These are phyloP conservation scores for Nitzschia sp. DNA, from an alignment of 108 stramenopile species.

Conservation along the genomic window DNA sequence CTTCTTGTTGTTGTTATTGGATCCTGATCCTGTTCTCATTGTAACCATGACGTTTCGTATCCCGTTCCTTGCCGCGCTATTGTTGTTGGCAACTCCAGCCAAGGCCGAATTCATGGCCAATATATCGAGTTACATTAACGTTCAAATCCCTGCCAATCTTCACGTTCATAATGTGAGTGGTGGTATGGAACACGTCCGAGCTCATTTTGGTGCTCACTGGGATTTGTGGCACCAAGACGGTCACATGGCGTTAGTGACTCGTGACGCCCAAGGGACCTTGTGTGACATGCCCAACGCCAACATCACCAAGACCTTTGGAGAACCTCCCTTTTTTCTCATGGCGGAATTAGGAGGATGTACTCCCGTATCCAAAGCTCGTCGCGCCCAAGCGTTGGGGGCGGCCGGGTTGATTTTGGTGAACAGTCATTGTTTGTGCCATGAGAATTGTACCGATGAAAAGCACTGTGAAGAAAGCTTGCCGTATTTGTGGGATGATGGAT, in stretches of 20 bases:
- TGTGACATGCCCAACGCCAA: conserved; percentile 5
- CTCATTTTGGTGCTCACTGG: conserved; percentile 32
- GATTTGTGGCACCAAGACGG: conserved; percentile 15
- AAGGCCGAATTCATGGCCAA: conserved; percentile 24
- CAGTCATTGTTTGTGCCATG: conserved; percentile 72
- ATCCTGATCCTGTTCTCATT: no score
- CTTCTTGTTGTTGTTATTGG: no score
- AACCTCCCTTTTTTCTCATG: conserved; percentile 81
- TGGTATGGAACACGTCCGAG: conserved; percentile 12
- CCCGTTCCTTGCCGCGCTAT: no score
- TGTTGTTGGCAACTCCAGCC: no score
- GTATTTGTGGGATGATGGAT: conserved; percentile 93
- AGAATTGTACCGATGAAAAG: conserved; percentile 12
- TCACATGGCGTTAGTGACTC: conserved; percentile 1
- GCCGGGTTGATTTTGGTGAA: conserved; percentile 92
- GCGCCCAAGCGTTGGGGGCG: conserved; percentile 88
- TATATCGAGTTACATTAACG: conserved; percentile 30
- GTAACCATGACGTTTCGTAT: no score
- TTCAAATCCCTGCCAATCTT: conserved; percentile 19
- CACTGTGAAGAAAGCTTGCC: conserved; percentile 31
- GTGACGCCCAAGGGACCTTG: conserved; percentile 9
- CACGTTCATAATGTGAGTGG: conserved; percentile 16
- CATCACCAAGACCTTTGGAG: neutral
- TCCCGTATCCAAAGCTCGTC: conserved; percentile 74
- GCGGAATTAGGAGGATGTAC: conserved; percentile 84